Evolutionary conservation across 495 filamentous ascomycete genomes (phyloP).

Genomic region (Xylaria sp.): DNA sequence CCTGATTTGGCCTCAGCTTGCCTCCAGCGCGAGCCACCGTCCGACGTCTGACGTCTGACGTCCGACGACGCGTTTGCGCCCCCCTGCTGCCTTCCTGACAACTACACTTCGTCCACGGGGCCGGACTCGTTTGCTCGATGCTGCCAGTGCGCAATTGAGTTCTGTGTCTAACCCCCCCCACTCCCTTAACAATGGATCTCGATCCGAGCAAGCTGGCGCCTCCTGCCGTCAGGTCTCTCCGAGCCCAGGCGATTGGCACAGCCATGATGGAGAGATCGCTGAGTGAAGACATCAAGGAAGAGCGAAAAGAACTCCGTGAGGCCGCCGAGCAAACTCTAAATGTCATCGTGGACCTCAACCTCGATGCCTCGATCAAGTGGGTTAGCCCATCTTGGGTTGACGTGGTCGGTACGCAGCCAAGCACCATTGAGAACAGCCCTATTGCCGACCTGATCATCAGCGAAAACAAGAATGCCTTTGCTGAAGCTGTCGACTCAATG

Average conservation of each 20-base stretch:
- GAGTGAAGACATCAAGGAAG: constrained; percentile 65
- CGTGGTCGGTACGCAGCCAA: constrained; percentile 80
- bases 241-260: constrained; percentile 50
- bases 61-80: constrained; percentile 39
- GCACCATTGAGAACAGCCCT: constrained; percentile 74
- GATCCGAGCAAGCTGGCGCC: constrained; percentile 51
- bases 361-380: constrained; percentile 90
- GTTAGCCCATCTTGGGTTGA: constrained; percentile 97
- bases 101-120: constrained; percentile 30
- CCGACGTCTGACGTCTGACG: constrained; percentile 21
- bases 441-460: constrained; percentile 81
- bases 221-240: constrained; percentile 56
- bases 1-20: constrained; percentile 12
- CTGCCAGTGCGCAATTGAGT: constrained; percentile 40
- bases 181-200: constrained; percentile 51
- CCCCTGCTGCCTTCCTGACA: constrained; percentile 20
- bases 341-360: constrained; percentile 89
- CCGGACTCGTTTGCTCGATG: constrained; percentile 35
- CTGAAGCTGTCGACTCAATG: constrained; percentile 84
- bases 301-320: constrained; percentile 90
- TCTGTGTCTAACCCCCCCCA: constrained; percentile 16
- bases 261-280: constrained; percentile 62
- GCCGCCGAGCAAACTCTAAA: constrained; percentile 96
- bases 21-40: background rate
- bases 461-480: constrained; percentile 78